These are phyloP conservation scores for Colletotrichum lupini DNA, from an alignment of 2,329 filamentous ascomycete genomes.

Conservation along the genomic window DNA sequence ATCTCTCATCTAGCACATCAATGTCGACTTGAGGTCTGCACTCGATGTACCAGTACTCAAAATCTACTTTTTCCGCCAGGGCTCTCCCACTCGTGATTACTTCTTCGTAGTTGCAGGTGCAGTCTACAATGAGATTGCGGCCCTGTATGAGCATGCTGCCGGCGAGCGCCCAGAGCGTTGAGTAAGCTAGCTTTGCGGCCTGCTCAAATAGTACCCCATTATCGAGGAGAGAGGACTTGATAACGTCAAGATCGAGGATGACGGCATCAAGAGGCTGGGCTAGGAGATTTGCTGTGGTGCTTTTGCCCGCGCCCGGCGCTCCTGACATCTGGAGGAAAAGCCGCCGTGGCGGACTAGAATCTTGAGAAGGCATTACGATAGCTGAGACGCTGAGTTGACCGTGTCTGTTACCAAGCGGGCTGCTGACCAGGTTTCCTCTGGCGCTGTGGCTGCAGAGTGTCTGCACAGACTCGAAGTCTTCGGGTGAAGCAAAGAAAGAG, in stretches of 20 bases:
- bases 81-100: conserved; percentile 43
- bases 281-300: conserved; percentile 46
- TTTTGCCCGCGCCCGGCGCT: conserved; percentile 52
- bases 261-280: conserved; percentile 41
- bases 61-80: conserved; percentile 40
- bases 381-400: background rate
- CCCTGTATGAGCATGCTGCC: conserved; percentile 48
- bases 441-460: too few relatives aligned
- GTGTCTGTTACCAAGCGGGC: too few relatives aligned
- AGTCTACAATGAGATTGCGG: conserved; percentile 49
- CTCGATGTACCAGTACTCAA: conserved; percentile 45
- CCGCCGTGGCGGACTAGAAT: background rate
- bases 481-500: too few relatives aligned
- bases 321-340: conserved; percentile 48
- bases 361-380: background rate
- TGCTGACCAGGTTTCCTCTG: too few relatives aligned
- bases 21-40: conserved; percentile 42
- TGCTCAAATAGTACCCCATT: conserved; percentile 43
- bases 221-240: conserved; percentile 47
- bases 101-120: conserved; percentile 48
- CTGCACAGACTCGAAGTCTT: too few relatives aligned
- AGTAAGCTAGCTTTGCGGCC: conserved; percentile 45
- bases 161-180: conserved; percentile 49
- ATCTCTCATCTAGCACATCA: conserved; percentile 43
- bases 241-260: conserved; percentile 50